Percentiles rank a stretch among this genome's conserved stretches.
Conservation (phyloP, 176 grass and related monocot genomes). For the Elaeis guineensis region DNA sequence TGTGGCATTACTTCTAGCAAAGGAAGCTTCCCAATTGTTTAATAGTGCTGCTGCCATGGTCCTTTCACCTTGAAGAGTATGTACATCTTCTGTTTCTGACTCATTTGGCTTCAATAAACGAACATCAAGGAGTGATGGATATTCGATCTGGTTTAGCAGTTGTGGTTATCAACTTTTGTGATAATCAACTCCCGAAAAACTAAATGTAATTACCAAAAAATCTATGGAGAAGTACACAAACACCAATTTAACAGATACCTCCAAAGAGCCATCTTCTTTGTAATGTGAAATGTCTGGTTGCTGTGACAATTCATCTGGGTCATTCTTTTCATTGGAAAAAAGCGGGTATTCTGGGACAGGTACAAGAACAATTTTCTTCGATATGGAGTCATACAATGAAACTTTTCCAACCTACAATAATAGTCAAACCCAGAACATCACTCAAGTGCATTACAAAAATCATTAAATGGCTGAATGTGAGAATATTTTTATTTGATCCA, state of each 20-base stretch:
- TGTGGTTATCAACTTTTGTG: background rate
- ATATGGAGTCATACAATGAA: slow-evolving; percentile 61
- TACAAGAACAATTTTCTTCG: slow-evolving; percentile 50
- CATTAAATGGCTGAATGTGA: background rate
- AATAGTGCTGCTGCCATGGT: slow-evolving; percentile 6
- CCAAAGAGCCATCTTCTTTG: slow-evolving; percentile 87
- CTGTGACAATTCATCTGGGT: slow-evolving; percentile 29
- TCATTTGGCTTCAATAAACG: slow-evolving; percentile 45
- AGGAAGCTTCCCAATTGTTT: slow-evolving; percentile 3
- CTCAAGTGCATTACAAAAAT: background rate
- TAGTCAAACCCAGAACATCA: background rate
- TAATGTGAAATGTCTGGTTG: slow-evolving; percentile 38
- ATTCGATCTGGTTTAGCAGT: slow-evolving; percentile 52
- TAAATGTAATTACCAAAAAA: background rate
- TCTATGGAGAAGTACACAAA: background rate
- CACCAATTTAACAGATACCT: slow-evolving; percentile 33
- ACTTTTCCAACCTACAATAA: slow-evolving; percentile 81
- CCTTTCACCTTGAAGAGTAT: slow-evolving; percentile 21
- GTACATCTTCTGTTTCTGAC: slow-evolving; percentile 7
- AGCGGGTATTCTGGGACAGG: slow-evolving; percentile 67
- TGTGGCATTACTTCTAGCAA: slow-evolving; percentile 6
- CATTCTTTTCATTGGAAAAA: slow-evolving; percentile 18
- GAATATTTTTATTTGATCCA: background rate
- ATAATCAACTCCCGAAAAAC: background rate
- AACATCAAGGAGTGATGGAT: slow-evolving; percentile 68